These are phyloP conservation scores for Hibiscus syriacus DNA, from an alignment of 345 rosid genomes.

Conservation along the genomic window DNA sequence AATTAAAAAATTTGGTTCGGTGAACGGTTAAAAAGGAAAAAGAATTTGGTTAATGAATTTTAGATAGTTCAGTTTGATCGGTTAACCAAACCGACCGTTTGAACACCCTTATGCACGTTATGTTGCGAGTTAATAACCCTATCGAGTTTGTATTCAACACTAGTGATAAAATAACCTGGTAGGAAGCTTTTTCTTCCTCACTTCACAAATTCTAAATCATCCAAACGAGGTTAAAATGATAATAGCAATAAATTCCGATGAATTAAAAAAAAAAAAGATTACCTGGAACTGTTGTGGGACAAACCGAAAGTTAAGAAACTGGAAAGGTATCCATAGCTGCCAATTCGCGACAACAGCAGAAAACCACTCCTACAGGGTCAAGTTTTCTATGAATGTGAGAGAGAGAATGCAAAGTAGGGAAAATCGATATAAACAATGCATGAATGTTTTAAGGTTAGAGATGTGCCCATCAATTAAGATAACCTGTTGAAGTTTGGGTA, in stretches of 20 bases:
- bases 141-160: not conserved
- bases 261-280: not conserved
- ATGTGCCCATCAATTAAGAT: slow-evolving; percentile 1
- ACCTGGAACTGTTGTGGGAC: slow-evolving; percentile 97
- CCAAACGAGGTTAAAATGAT: not conserved
- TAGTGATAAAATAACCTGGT: not conserved
- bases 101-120: not conserved
- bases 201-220: not conserved
- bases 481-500: slow-evolving; percentile 89
- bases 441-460: not conserved
- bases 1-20: too few relatives aligned
- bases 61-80: too few relatives aligned
- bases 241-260: not conserved
- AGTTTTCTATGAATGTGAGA: slow-evolving; percentile 3
- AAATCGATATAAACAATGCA: slow-evolving; percentile 2
- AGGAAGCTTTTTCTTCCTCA: too few relatives aligned
- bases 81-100: too few relatives aligned
- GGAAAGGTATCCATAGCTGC: slow-evolving; percentile 99
- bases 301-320: slow-evolving; percentile 88
- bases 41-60: too few relatives aligned
- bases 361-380: slow-evolving; percentile 65
- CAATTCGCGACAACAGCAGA: slow-evolving; percentile 84
- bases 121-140: not conserved
- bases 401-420: not conserved
- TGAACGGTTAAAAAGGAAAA: too few relatives aligned